phyloP scores from a whole-genome alignment of 31 red algal genomes.

The Asparagopsis taxiformis region DNA sequence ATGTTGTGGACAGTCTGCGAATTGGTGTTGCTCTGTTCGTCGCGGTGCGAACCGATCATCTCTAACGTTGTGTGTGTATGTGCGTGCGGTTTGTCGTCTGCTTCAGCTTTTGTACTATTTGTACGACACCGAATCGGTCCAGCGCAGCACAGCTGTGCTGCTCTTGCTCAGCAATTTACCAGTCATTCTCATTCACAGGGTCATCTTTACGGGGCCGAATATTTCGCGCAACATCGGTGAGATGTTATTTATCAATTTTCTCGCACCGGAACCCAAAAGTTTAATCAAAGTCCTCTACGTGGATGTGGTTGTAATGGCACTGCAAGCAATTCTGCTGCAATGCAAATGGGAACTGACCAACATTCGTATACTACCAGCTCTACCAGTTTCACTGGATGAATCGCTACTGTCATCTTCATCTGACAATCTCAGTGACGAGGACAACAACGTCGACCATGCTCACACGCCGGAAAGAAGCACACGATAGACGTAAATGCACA shows the following conservation, averaged over 20 bases:
- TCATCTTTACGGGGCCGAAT: constrained; percentile 10
- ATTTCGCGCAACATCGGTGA: constrained; percentile 15
- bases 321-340: constrained; percentile 47
- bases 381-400: too few relatives aligned
- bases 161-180: constrained; percentile 57
- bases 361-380: constrained; percentile 24
- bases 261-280: constrained; percentile 33
- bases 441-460: too few relatives aligned
- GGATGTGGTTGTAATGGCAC: constrained; percentile 29
- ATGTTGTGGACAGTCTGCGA: too few relatives aligned
- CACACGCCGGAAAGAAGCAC: too few relatives aligned
- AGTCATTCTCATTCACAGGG: constrained; percentile 31
- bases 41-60: too few relatives aligned
- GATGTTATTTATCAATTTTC: constrained; percentile 62
- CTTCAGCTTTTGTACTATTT: constrained; percentile 35
- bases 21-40: too few relatives aligned
- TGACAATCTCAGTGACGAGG: too few relatives aligned
- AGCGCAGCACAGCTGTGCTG: constrained; percentile 30
- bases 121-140: constrained; percentile 9
- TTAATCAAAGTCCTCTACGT: constrained; percentile 34
- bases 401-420: too few relatives aligned
- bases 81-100: neutral
- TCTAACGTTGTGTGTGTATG: too few relatives aligned
- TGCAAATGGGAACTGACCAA: constrained; percentile 27
- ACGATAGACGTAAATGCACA: too few relatives aligned